Percentiles rank a stretch among this genome's conserved stretches.
These are phyloP conservation scores for Lecanicillium sp. DNA, from an alignment of 2,329 filamentous ascomycete species.

Conservation along the genomic window DNA sequence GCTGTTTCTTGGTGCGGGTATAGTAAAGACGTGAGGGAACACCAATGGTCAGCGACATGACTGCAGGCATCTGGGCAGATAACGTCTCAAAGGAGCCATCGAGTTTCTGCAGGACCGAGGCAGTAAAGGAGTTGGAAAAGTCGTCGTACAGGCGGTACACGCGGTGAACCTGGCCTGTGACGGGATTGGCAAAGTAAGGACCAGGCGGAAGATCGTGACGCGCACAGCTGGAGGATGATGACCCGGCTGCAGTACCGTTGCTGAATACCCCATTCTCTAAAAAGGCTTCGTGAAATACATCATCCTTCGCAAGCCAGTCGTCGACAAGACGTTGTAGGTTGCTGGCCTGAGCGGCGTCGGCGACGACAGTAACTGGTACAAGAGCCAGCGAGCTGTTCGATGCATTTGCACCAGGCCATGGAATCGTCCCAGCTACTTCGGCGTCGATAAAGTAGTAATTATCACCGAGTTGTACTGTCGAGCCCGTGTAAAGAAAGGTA, in stretches of 20 bases:
- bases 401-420: neutral
- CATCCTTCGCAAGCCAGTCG: slow-evolving; percentile 19
- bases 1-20: slow-evolving; percentile 41
- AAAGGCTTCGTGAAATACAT: slow-evolving; percentile 17
- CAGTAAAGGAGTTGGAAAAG: slow-evolving; percentile 19
- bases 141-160: slow-evolving; percentile 28
- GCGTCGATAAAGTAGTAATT: slow-evolving; percentile 7
- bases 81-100: slow-evolving; percentile 22
- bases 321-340: no score
- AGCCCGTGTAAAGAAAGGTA: slow-evolving; percentile 1
- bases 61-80: slow-evolving; percentile 19
- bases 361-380: slow-evolving; percentile 23
- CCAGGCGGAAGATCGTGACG: slow-evolving; percentile 19
- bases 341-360: slow-evolving; percentile 12
- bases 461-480: slow-evolving; percentile 4
- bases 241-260: no score
- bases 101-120: slow-evolving; percentile 19
- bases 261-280: no score
- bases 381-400: neutral
- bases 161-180: slow-evolving; percentile 22
- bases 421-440: slow-evolving; percentile 1
- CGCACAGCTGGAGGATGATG: no score
- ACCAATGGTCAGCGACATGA: slow-evolving; percentile 23
- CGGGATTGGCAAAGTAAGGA: slow-evolving; percentile 26
- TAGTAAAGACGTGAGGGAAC: slow-evolving; percentile 56